A percentile compares a stretch with the other conserved stretches of the same genome.
phyloP scores from a whole-genome alignment of 805 yeast genomes.

The Suhomyces kilbournensis region DNA sequence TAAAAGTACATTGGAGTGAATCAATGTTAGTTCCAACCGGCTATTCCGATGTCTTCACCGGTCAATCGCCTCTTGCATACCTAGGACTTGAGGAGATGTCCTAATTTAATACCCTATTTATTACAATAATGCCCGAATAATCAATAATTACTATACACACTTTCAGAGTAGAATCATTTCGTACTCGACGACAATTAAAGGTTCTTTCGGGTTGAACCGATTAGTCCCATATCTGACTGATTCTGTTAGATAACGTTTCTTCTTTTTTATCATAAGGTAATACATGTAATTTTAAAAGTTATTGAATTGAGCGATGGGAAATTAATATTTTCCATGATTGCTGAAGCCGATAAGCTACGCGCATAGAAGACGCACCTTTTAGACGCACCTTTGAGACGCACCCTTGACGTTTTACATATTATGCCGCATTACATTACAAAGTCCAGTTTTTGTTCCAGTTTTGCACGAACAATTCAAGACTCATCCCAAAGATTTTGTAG shows the following conservation, averaged over 20 bases:
- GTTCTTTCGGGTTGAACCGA: neutral
- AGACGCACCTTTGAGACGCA: neutral
- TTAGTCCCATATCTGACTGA: neutral
- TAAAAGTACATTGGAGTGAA: slow-evolving; percentile 4
- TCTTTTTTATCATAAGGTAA: neutral
- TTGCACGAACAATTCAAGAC: neutral
- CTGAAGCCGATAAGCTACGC: neutral
- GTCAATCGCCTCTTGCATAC: slow-evolving; percentile 3
- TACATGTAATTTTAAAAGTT: neutral
- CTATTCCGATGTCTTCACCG: neutral
- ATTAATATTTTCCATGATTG: neutral
- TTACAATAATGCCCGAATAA: neutral
- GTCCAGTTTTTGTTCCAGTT: neutral
- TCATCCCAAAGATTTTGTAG: neutral
- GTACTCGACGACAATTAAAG: neutral
- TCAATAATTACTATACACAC: neutral
- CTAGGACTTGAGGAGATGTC: neutral
- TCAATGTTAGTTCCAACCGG: neutral
- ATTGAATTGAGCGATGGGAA: neutral
- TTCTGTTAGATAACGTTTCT: neutral
- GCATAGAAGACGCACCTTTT: neutral
- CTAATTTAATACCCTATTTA: neutral
- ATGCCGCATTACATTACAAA: neutral
- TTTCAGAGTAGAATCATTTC: neutral
- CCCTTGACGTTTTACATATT: neutral